Evolutionary conservation across 2,329 filamentous ascomycete species (phyloP).

Genomic region (Ascochyta fabae): DNA sequence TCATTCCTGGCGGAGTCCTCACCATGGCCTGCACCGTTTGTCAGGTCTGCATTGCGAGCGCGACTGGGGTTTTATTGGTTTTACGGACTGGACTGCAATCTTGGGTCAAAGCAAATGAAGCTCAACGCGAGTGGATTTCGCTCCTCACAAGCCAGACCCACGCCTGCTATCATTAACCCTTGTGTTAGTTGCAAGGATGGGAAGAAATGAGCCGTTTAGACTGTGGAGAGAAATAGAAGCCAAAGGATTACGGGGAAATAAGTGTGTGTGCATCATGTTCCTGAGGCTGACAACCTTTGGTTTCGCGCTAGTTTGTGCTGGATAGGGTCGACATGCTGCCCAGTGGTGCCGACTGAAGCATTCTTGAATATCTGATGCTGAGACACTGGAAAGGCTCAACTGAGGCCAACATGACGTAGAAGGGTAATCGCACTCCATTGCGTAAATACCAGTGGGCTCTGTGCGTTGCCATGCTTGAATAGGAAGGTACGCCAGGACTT

Average conservation of each 20-base stretch:
- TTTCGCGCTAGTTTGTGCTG: background rate
- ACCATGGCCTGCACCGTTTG: background rate
- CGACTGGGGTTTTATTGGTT: slow-evolving; percentile 5
- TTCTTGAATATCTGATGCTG: background rate
- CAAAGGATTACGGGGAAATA: background rate
- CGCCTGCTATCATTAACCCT: slow-evolving; percentile 2
- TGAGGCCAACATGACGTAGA: background rate
- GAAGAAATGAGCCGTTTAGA: slow-evolving; percentile 2
- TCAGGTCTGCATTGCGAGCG: slow-evolving; percentile 1
- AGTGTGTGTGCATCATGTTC: background rate
- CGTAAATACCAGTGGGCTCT: background rate
- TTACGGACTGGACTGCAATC: slow-evolving; percentile 16
- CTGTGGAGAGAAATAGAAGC: background rate
- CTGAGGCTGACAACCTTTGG: background rate
- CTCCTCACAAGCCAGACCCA: slow-evolving; percentile 11
- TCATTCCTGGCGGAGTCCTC: background rate
- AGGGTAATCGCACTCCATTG: background rate
- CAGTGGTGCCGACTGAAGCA: background rate
- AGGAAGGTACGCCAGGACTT: slow-evolving; percentile 4
- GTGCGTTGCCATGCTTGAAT: background rate
- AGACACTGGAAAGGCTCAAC: background rate
- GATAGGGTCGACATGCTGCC: background rate
- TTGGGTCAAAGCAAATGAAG: slow-evolving; percentile 11
- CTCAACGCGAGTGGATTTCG: background rate
- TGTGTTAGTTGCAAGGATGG: slow-evolving; percentile 9